Evolutionary conservation across 2,329 filamentous ascomycete species (phyloP).

Genomic region (Gaeumannomyces tritici): DNA sequence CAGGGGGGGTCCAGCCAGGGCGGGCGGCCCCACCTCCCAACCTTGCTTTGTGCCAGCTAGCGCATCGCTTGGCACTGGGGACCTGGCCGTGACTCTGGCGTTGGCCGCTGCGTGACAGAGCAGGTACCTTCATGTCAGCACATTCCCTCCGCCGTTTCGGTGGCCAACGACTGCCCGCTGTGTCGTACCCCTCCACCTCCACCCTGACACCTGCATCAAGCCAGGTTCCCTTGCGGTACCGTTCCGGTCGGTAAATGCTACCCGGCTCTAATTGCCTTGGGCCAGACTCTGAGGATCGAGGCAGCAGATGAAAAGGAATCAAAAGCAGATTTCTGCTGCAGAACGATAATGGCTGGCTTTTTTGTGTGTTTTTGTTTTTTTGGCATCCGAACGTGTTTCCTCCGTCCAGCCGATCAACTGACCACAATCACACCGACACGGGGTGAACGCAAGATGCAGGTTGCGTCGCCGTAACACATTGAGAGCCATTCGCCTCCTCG

Average conservation of each 20-base stretch:
- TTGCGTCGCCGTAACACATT: neutral
- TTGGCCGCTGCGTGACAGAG: neutral
- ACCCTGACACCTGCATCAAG: neutral
- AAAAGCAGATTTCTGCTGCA: neutral
- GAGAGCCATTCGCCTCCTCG: neutral
- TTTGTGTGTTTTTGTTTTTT: neutral
- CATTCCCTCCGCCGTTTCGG: neutral
- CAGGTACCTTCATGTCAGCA: neutral
- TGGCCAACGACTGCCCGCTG: neutral
- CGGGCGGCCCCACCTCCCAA: neutral
- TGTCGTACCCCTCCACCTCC: neutral
- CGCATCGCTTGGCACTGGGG: neutral
- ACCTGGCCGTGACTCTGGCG: neutral
- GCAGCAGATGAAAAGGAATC: neutral
- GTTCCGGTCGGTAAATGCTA: neutral
- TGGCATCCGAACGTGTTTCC: neutral
- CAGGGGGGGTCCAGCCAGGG: neutral
- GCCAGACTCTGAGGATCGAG: no score
- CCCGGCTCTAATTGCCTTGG: neutral
- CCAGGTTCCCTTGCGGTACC: neutral
- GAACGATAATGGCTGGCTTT: no score
- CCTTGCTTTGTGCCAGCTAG: neutral
- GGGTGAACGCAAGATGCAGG: neutral
- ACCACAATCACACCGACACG: neutral
- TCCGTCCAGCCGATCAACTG: neutral